Evolutionary conservation across 495 filamentous ascomycete species (phyloP), one percentile per base, ranked within the genome.

Genomic region (Aspergillus panamensis): DNA sequence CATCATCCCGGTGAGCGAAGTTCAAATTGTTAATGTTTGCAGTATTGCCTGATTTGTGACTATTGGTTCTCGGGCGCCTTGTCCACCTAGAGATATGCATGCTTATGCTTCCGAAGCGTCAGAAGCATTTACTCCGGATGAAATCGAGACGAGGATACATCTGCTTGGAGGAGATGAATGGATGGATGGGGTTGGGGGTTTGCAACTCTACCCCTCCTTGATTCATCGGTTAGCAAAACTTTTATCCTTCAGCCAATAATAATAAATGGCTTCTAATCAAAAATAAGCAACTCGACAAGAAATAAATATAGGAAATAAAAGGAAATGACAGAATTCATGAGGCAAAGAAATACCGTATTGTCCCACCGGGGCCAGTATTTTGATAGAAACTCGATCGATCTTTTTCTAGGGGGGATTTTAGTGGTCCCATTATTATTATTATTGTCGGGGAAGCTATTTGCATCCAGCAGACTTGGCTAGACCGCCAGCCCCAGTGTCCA

Each of bases 401-500:
- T 58, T 54, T 44, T 40, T 42, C 53, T 49, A 50, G 48, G 42
- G 54, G 57, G 32, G 31, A 25, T 39, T 25, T 53, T 39, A 48
- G 49, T 59, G 57, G 57, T 48, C 51, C 53, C 53, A 56, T 60
- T 35, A 51, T 51, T 49, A 55, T 51, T 33, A 19, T 35, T 9
- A n/a, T n/a, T 25, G 25, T 25, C 25, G 25, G 25, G 25, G 25
- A 2, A 51, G 31, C 29, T 9, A 55, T 50, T 55, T 49, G 49
- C 55, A 58, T 44, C 62, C 59, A 42, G 58, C 40, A 54, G 58
- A 61, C 62, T 64, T 61, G 62, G 62, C 62, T 40, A 64, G 62
- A 64, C 62, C 62, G 45, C 58, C 49, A 25, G 62, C 53, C 56
- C 47, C 56, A 59, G 51, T 25, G 25, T 59, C 58, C 58, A 53